A percentile compares a stretch with the other conserved stretches of the same genome.
Evolutionary conservation across 2,329 filamentous ascomycete species (phyloP).

Genomic region (Gaeumannomyces tritici): DNA sequence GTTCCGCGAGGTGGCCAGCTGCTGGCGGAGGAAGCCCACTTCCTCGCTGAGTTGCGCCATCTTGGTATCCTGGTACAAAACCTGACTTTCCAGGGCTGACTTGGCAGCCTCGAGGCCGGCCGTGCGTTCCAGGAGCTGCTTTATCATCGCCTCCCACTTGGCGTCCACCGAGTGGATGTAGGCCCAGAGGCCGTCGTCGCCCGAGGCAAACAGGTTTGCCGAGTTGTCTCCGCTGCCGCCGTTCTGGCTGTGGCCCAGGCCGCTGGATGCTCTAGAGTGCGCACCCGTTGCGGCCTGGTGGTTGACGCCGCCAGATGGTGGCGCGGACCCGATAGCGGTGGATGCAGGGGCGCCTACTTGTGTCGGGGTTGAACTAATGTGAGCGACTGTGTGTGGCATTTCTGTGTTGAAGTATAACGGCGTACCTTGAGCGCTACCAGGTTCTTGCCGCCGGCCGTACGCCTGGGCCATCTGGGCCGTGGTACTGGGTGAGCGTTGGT

Average conservation of each 20-base stretch:
- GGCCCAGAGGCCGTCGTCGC: constrained; percentile 55
- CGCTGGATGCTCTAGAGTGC: constrained; percentile 33
- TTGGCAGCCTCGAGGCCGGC: constrained; percentile 28
- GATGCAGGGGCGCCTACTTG: neutral
- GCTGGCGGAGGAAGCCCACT: constrained; percentile 8
- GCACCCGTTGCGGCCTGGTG: constrained; percentile 10
- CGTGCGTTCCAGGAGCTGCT: constrained; percentile 7
- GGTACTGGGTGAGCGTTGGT: constrained; percentile 57
- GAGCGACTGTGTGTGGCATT: neutral
- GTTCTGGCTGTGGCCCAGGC: constrained; percentile 22
- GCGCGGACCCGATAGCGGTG: neutral
- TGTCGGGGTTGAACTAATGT: neutral
- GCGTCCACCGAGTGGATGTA: constrained; percentile 66
- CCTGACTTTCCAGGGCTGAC: constrained; percentile 24
- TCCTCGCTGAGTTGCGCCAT: constrained; percentile 16
- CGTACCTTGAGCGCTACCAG: neutral
- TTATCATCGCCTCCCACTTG: constrained; percentile 15
- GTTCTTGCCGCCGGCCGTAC: constrained; percentile 39
- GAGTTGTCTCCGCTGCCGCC: constrained; percentile 49
- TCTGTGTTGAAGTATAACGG: neutral
- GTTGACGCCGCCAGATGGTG: neutral
- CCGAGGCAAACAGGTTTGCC: constrained; percentile 55
- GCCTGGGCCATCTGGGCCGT: constrained; percentile 57
- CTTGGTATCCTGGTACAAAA: constrained; percentile 23
- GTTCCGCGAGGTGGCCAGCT: constrained; percentile 6